A percentile compares a stretch with the other conserved stretches of the same genome.
Conservation (phyloP, 2,329 filamentous ascomycete genomes). For the Fusarium sp. region DNA sequence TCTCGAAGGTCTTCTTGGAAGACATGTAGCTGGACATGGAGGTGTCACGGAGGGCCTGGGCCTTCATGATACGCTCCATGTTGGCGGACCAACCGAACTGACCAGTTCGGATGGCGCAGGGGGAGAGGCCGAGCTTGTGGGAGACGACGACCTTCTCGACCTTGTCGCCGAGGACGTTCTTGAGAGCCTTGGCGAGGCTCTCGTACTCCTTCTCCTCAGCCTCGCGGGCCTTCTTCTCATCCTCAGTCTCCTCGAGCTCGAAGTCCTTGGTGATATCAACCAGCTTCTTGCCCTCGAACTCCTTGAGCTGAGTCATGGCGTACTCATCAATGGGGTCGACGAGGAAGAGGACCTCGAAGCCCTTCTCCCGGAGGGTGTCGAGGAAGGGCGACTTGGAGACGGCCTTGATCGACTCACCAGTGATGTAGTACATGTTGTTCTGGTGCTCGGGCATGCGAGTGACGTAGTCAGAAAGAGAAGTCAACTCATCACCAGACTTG, state of each 20-base stretch:
- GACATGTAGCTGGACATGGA: constrained; percentile 99
- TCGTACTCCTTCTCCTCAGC: constrained; percentile 99
- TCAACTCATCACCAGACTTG: constrained; percentile 97
- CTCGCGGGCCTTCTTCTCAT: constrained; percentile 98
- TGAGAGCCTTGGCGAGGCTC: constrained; percentile 93
- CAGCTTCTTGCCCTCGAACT: constrained; percentile 99
- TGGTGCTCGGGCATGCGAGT: constrained; percentile 99
- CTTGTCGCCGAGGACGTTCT: constrained; percentile 99
- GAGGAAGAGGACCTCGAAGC: constrained; percentile 99
- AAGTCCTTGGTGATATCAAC: constrained; percentile 99
- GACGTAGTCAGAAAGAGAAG: constrained; percentile 96
- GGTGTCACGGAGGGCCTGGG: constrained; percentile 98
- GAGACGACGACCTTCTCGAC: constrained; percentile 99
- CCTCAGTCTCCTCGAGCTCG: constrained; percentile 99
- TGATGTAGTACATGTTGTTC: constrained; percentile 99
- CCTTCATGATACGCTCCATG: constrained; percentile 99
- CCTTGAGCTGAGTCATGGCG: constrained; percentile 99
- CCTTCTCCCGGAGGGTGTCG: constrained; percentile 98
- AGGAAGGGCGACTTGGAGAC: constrained; percentile 99
- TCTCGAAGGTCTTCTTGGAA: constrained; percentile 99
- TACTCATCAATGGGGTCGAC: constrained; percentile 99
- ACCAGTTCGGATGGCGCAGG: constrained; percentile 98
- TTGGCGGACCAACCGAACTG: constrained; percentile 99
- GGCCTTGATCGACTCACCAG: constrained; percentile 98
- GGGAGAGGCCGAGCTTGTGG: constrained; percentile 95